These are phyloP conservation scores for Chlorella sp. DNA, from an alignment of 139 green algal genomes.

Conservation along the genomic window DNA sequence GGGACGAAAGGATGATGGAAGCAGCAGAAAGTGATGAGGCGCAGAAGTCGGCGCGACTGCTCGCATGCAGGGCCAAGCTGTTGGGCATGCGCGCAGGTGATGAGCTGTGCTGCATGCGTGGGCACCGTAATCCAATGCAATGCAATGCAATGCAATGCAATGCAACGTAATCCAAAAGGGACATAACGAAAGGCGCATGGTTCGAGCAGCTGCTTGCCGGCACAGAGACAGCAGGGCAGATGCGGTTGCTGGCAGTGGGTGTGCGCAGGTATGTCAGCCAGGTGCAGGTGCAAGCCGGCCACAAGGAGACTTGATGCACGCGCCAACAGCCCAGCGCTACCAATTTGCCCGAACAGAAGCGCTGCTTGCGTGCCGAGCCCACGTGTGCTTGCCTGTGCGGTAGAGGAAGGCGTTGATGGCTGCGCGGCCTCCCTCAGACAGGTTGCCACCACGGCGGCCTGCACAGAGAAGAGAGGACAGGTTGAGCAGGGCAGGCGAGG, in stretches of 20 bases:
- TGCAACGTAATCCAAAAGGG: background rate
- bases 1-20: no score
- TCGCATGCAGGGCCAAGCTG: background rate
- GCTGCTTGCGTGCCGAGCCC: no score
- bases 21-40: no score
- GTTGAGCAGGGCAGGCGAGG: background rate
- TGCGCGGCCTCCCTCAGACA: conserved; percentile 91
- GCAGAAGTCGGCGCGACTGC: background rate
- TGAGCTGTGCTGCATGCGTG: background rate
- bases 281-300: background rate
- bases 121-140: background rate
- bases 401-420: conserved; percentile 96
- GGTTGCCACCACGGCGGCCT: conserved; percentile 76
- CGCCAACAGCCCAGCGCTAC: background rate
- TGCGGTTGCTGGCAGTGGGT: no score
- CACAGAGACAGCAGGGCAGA: background rate
- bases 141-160: background rate
- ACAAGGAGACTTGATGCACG: no score
- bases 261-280: background rate
- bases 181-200: background rate
- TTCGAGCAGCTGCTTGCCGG: no score
- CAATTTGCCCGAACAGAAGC: background rate
- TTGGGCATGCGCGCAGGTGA: no score
- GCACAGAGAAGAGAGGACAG: background rate
- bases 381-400: conserved; percentile 62